A percentile compares a stretch with the other conserved stretches of the same genome.
phyloP scores from a whole-genome alignment of 306 rosid genomes.

The Cucurbita pepo region DNA sequence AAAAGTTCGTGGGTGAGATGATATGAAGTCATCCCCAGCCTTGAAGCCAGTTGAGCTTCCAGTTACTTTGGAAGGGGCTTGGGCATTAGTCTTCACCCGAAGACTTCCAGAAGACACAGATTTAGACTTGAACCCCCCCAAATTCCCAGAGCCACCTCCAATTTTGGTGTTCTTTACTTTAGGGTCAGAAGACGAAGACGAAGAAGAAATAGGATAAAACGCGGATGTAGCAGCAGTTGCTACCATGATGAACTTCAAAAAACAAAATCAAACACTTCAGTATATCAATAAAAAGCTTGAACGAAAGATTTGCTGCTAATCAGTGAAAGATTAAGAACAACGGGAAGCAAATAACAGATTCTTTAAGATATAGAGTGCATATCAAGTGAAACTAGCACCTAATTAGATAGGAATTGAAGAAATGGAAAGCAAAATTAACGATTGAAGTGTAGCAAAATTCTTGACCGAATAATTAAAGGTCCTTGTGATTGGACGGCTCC shows the following conservation, averaged over 20 bases:
- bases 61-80: constrained; percentile 75
- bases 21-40: constrained; percentile 38
- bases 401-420: not conserved
- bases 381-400: not conserved
- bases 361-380: not conserved
- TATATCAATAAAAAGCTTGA: not conserved
- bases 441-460: not conserved
- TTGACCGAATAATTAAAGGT: not conserved
- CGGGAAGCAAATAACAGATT: not conserved
- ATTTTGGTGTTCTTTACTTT: constrained; percentile 27
- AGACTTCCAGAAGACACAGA: constrained; percentile 32
- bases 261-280: constrained; percentile 17
- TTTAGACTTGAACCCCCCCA: constrained; percentile 47
- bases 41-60: constrained; percentile 50
- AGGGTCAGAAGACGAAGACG: constrained; percentile 32
- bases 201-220: constrained; percentile 50
- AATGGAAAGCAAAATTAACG: not conserved
- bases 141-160: constrained; percentile 30
- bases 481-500: not conserved
- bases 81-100: constrained; percentile 81
- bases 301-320: not conserved
- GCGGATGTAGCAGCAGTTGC: constrained; percentile 71
- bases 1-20: constrained; percentile 72
- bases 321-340: not conserved
- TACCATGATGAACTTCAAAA: constrained; percentile 51